These are phyloP conservation scores for Aristolochia contorta DNA, from an alignment of 164 flowering plant genomes.

Conservation along the genomic window DNA sequence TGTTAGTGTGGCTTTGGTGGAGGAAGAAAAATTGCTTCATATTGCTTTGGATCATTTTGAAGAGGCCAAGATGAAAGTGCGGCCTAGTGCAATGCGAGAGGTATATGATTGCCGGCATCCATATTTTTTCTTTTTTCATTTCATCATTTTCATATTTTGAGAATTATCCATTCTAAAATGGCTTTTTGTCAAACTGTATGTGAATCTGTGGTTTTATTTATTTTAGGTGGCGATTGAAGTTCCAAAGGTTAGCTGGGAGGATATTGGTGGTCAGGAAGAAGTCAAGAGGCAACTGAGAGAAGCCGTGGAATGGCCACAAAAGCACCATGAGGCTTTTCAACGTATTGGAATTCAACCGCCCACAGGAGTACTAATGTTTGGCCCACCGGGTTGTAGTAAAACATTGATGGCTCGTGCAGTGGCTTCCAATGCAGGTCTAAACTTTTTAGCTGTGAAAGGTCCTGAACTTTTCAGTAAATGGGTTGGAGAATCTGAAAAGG, in stretches of 20 bases:
- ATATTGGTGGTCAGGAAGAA: slow-evolving; percentile 92
- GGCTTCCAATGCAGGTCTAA: slow-evolving; percentile 87
- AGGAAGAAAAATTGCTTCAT: slow-evolving; percentile 22
- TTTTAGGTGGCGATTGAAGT: slow-evolving; percentile 80
- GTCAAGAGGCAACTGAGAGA: slow-evolving; percentile 76
- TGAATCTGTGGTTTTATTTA: neutral
- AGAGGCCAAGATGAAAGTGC: slow-evolving; percentile 72
- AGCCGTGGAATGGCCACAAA: slow-evolving; percentile 96
- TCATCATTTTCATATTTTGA: too few species aligned
- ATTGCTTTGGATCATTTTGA: slow-evolving; percentile 70
- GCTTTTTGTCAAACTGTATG: too few species aligned
- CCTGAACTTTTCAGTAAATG: slow-evolving; percentile 96
- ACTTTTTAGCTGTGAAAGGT: slow-evolving; percentile 93
- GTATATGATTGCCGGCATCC: slow-evolving; percentile 26
- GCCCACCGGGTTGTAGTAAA: slow-evolving; percentile 99
- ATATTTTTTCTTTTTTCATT: neutral
- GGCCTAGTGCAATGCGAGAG: slow-evolving; percentile 99
- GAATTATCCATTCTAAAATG: too few species aligned
- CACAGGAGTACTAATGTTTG: slow-evolving; percentile 76
- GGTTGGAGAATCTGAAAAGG: slow-evolving; percentile 99
- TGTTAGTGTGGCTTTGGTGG: slow-evolving; percentile 6
- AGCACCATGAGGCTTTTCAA: slow-evolving; percentile 68
- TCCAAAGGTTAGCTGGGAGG: slow-evolving; percentile 91
- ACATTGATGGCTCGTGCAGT: slow-evolving; percentile 97
- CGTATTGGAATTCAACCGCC: slow-evolving; percentile 88